Base-by-base conservation (phyloP, 2,329 filamentous ascomycete genomes). In the Neopestalotiopsis sp. region DNA sequence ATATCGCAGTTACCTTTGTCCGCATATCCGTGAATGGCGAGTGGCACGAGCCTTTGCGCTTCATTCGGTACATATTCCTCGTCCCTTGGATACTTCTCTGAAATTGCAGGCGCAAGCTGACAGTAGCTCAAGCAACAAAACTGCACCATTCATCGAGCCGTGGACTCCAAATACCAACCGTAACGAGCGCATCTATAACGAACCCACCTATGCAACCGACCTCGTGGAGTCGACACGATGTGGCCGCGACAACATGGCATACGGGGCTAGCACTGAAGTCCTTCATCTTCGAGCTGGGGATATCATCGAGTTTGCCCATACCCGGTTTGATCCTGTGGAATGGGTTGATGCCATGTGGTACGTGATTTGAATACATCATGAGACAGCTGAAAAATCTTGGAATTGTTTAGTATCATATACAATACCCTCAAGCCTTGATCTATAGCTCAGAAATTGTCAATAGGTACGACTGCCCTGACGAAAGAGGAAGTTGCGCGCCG, bases 231-330 rank as follows among this genome's bases (percentile, higher is more conserved):
- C 70, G 13, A 66, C 70, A 5, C 66, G 68, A 40, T 71, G 70
- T 32, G 70, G 70, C 1, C 69, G 70, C 5, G 70, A 67, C 49
- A 65, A 70, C 57, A 67, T 71, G 69, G 38, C 9, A 17, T 62
- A 70, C 38, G 70, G 67, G 14, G 38, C 45, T 9, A 61, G 56
- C 20, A 71, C 70, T 6, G 70, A 71, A 14, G 66, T 71, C 20
- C 67, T 71, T 1, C 67, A 32, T 10, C 30, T 71, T n/a, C 53
- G 62, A 7, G 69, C 65, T 2, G 70, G 70, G 1, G 70, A 71
- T 34, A 62, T 28, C 1, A 20, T 71, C 58, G 67, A 68, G 62
- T 53, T 71, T 13, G 69, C 69, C 6, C 49, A 57, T 38, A 17
- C 24, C 20, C 9, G 49, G 30, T 40, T 28, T 49, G 65, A 66